Evolutionary conservation across 192 early-diverging fungal species (phyloP), one percentile per base, ranked within the genome.

Genomic region (Rhizoclosmatium globosum): DNA sequence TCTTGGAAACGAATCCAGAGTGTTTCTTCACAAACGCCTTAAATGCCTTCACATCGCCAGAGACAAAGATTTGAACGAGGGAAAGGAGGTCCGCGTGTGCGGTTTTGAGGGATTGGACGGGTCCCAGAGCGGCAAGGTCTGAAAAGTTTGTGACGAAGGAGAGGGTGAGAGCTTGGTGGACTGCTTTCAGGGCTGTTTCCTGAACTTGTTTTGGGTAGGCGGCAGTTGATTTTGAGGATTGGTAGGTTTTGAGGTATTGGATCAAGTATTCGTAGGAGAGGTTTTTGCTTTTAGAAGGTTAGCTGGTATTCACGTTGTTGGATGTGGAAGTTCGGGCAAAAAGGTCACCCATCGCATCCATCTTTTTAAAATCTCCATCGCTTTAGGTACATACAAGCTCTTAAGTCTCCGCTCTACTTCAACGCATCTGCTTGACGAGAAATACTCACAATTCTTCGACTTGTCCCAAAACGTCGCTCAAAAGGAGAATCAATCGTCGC

Each of bases 61-160:
- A 87, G 75, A 91, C 78, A 75, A 94, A 94, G 19, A 92, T 83
- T 77, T 92, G 82, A 79, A 93, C 81, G 42, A 97, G 90, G 58
- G 90, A 90, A 73, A 92, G 91, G 68, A 94, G 87, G 19, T 53
- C 45, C 3, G 23, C 45, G 44, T 80, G 81, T 11, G 73, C 70
- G 31, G 78, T 19, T 44, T 80, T 89, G 60, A 96, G 83, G 2
- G 85, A 73, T 81, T 89, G 88, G 23, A 96, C 85, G 38, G 93
- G 87, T 31, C 75, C 78, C 59, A 95, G 89, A 64, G 88, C 83
- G 79, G 88, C 83, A 80, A 97, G 81, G 46, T 92, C 91, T 72
- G 95, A 93, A 82, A 96, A 92, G 73, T 91, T 90, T 79, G 94
- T 93, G 60, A 94, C 91, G 31, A 88, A 84, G 4, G 90, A 86